Evolutionary conservation across 768 basidiomycete genomes (phyloP).

Genomic region (Mycena albidolilacea): DNA sequence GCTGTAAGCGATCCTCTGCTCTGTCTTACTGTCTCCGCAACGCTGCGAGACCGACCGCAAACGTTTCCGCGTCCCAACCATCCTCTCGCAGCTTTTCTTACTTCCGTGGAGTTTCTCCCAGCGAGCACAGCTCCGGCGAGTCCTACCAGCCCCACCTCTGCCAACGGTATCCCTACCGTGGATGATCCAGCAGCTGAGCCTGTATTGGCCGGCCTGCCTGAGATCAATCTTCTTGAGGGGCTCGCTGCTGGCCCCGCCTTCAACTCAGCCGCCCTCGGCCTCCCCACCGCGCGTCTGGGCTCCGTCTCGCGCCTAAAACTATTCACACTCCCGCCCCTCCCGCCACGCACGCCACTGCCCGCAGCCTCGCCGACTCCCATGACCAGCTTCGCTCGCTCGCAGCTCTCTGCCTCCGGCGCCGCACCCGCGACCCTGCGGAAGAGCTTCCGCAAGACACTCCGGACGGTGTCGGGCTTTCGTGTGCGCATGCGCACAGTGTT

Average conservation of each 20-base stretch:
- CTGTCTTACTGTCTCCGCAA: slow-evolving; percentile 88
- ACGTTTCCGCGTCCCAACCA: slow-evolving; percentile 58
- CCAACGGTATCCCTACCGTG: slow-evolving; percentile 42
- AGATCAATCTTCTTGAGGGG: slow-evolving; percentile 79
- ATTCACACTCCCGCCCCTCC: slow-evolving; percentile 71
- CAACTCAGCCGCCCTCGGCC: slow-evolving; percentile 48
- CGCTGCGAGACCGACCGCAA: slow-evolving; percentile 85
- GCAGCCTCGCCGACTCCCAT: slow-evolving; percentile 66
- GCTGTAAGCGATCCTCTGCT: slow-evolving; percentile 81
- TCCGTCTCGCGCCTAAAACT: slow-evolving; percentile 76
- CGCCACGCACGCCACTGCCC: slow-evolving; percentile 55
- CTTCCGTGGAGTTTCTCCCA: slow-evolving; percentile 53
- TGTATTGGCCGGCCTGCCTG: slow-evolving; percentile 67
- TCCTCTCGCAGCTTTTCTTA: slow-evolving; percentile 59
- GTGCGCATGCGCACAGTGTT: slow-evolving; percentile 97
- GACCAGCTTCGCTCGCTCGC: slow-evolving; percentile 54
- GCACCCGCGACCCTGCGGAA: slow-evolving; percentile 84
- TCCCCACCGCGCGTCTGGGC: slow-evolving; percentile 83
- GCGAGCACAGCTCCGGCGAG: slow-evolving; percentile 45
- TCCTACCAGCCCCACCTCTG: slow-evolving; percentile 44
- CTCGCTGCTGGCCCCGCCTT: slow-evolving; percentile 69
- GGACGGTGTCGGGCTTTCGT: slow-evolving; percentile 85
- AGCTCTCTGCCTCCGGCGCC: slow-evolving; percentile 38
- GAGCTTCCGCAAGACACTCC: slow-evolving; percentile 85
- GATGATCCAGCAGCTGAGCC: slow-evolving; percentile 54